These are phyloP conservation scores for Rehmannia glutinosa DNA, from an alignment of 257 asterid genomes.

Conservation along the genomic window DNA sequence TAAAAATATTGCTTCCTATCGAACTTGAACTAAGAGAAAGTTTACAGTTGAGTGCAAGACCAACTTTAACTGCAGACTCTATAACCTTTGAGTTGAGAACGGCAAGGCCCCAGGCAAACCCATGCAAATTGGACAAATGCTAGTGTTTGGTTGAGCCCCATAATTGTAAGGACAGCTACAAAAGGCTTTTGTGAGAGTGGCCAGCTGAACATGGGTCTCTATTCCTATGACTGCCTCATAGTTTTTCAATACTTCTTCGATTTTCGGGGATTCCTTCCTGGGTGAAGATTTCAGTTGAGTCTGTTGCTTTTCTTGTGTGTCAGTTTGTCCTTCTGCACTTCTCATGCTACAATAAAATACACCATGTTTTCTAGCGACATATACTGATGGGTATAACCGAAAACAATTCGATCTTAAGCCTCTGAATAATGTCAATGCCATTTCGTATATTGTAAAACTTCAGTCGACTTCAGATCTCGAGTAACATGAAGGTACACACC, in stretches of 20 bases:
- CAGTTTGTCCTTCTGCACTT: conserved; percentile 43
- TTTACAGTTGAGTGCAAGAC: conserved; percentile 80
- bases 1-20: conserved; percentile 96
- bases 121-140: conserved; percentile 87
- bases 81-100: conserved; percentile 85
- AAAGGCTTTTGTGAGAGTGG: conserved; percentile 54
- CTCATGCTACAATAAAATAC: conserved; percentile 36
- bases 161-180: conserved; percentile 60
- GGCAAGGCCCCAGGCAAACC: conserved; percentile 99
- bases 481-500: conserved; percentile 14
- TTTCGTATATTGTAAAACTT: conserved; percentile 20
- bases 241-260: conserved; percentile 54
- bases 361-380: conserved; percentile 45
- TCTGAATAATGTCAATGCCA: conserved; percentile 77
- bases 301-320: conserved; percentile 57
- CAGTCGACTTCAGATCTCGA: conserved; percentile 15
- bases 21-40: conserved; percentile 77
- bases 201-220: conserved; percentile 89
- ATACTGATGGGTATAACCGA: conserved; percentile 52
- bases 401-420: conserved; percentile 58
- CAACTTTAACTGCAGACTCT: conserved; percentile 76
- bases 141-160: conserved; percentile 84
- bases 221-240: conserved; percentile 89
- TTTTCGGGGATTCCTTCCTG: conserved; percentile 30
- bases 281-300: conserved; percentile 39